Base-by-base conservation (phyloP, 306 rosid genomes). In the Luffa aegyptiaca region DNA sequence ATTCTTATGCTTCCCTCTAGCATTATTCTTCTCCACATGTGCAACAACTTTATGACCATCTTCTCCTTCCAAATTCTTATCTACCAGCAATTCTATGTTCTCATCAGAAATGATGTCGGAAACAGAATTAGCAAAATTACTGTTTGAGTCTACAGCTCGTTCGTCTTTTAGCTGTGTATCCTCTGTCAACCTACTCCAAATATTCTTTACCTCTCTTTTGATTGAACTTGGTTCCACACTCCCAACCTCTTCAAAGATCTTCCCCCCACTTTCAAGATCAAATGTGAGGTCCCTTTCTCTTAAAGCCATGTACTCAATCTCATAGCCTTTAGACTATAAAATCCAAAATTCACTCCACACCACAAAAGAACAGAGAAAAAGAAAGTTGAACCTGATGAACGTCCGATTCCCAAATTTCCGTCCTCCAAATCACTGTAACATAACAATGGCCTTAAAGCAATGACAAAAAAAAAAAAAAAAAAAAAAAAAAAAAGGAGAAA, bases 1-100 rank as follows among this genome's bases (percentile, higher is more conserved):
- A 81, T 91, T 95, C 64, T 93, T 93, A n/a, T 81, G 88, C 79
- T 91, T 95, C 78, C 88, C 97, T 90, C 90, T 93, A 39, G 18
- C 79, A 3, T 69, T 63, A 31, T 82, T 80, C 83, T 86, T 90
- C 83, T 84, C 84, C 14, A 8, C 78, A 75, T 52, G 82, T 71
- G 81, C 84, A 51, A 63, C 76, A 21, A 57, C 46, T 26, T 78
- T 87, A 68, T 76, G 78, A 64, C 82, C 81, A 1, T 55, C 45
- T 52, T 80, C 82, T 3, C 65, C 77, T 36, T 61, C 76, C 18
- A 10, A 55, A 37, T 37, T 53, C 58, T 20, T 80, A n/a, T 66
- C 53, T 18, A 69, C 26, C 53, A 53, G 21, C 57, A 80, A 55
- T 4, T 55, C 57, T 52, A 52, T 6, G 42, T 41, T 80, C 77